Percentiles rank a stretch among this genome's conserved stretches.
Evolutionary conservation across 495 filamentous ascomycete species (phyloP).

Genomic region (Usnea hakonensis): DNA sequence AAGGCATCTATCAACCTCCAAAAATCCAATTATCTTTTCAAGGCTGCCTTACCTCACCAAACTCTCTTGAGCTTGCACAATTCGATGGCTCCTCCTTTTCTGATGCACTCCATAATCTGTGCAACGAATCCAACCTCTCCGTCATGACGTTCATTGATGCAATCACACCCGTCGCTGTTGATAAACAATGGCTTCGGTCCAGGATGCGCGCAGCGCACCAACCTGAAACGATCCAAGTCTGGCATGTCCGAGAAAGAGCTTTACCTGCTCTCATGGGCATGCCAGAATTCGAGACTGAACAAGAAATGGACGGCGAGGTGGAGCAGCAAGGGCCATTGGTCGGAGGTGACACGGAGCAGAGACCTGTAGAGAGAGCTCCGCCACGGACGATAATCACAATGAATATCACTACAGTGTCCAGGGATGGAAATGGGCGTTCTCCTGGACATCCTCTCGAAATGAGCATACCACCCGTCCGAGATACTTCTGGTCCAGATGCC

Average conservation of each 20-base stretch:
- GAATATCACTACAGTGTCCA: neutral
- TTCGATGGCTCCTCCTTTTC: neutral
- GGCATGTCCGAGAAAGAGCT: neutral
- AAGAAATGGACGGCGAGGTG: neutral
- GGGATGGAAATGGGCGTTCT: neutral
- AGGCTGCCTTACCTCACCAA: neutral
- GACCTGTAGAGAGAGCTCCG: neutral
- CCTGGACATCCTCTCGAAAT: neutral
- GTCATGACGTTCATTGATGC: neutral
- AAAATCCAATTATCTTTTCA: neutral
- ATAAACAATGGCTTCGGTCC: neutral
- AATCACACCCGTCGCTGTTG: neutral
- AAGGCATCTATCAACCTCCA: neutral
- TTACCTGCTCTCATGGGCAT: neutral
- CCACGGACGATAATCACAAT: neutral
- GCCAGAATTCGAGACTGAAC: neutral
- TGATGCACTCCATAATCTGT: neutral
- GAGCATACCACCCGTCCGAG: neutral
- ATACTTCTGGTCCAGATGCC: neutral
- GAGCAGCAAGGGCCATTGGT: neutral
- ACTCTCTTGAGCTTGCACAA: neutral
- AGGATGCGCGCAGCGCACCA: neutral
- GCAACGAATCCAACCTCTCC: neutral
- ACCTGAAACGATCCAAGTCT: neutral
- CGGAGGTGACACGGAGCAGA: neutral